phyloP scores from a whole-genome alignment of 192 early-diverging fungal genomes.

The Rhizophlyctis rosea region DNA sequence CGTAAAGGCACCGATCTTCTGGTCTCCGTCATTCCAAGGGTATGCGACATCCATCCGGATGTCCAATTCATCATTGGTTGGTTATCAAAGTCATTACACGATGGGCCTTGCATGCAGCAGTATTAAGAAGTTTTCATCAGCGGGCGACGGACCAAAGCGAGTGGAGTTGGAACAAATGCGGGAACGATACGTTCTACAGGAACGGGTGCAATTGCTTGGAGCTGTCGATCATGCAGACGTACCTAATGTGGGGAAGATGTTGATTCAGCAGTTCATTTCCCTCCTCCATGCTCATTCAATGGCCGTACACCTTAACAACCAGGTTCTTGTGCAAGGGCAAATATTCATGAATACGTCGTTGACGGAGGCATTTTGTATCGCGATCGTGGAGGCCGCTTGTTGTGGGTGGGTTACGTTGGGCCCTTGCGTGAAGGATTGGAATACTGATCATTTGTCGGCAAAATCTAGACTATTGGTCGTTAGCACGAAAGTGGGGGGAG shows the following conservation, averaged over 20 bases:
- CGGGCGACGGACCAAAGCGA: conserved; percentile 92
- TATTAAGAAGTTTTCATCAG: conserved; percentile 23
- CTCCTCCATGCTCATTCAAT: background rate
- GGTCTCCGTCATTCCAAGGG: conserved; percentile 84
- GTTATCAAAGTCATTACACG: background rate
- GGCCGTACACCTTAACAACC: background rate
- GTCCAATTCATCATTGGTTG: conserved; percentile 91
- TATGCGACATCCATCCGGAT: conserved; percentile 74
- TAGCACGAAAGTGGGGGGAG: conserved; percentile 91
- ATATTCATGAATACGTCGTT: conserved; percentile 96
- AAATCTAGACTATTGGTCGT: conserved; percentile 86
- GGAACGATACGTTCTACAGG: conserved; percentile 87
- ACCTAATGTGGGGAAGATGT: conserved; percentile 55
- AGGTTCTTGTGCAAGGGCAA: conserved; percentile 80
- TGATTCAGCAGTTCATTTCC: background rate
- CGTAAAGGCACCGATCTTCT: conserved; percentile 93
- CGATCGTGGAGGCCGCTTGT: conserved; percentile 95
- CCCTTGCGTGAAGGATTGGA: no score
- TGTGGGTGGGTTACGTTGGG: conserved; percentile 63
- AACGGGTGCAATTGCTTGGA: conserved; percentile 86
- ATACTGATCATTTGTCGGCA: no score
- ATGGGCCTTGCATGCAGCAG: background rate
- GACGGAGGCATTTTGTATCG: conserved; percentile 98
- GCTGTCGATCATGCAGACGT: conserved; percentile 79
- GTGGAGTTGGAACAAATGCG: conserved; percentile 98